Base-by-base conservation (phyloP, 306 rosid species). In the Mucuna pruriens region DNA sequence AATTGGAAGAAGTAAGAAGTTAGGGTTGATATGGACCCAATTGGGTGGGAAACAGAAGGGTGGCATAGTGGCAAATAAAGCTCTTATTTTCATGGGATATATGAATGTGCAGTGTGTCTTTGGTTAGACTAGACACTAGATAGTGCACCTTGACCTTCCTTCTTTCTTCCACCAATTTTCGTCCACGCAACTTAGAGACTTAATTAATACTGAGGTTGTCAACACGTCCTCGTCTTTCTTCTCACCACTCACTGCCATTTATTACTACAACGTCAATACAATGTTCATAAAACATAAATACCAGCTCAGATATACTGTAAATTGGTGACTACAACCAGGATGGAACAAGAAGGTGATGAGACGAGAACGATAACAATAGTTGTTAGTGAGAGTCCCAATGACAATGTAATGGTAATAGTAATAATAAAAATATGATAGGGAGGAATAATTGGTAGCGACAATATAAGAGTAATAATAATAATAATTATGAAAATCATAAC, bases 21-120 rank as follows among this genome's bases (percentile, higher is more conserved):
- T 20, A 23, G 66, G 38, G 6, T 60, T 11, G 38, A 60, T 25
- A 63, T 9, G 9, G 44, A 63, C 7, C 13, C 45, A 33, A 63
- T 63, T 63, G 44, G 70, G 45, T 64, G 71, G 46, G 71, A 26
- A 17, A 64, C 45, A 63, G 26, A 64, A 44, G 9, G 71, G 8
- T 49, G 7, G 22, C 55, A 48, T 36, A 38, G 60, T 17, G 23
- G 15, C 8, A 65, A n/a, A n/a, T n/a, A n/a, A n/a, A 36, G 7
- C 0, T 8, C 2, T 7, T n/a, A 1, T 5, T 36, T n/a, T 64
- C 13, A 64, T 63, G 13, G 9, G 26, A 64, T 7, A 25, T 36
- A 64, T 34, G 45, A 34, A 63, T 65, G 48, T 36, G 71, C 33
- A 63, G 45, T 33, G 36, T 26, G 39, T 13, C 9, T 60, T 1